Evolutionary conservation across 306 rosid species (phyloP).

Genomic region (Fragaria vesca): DNA sequence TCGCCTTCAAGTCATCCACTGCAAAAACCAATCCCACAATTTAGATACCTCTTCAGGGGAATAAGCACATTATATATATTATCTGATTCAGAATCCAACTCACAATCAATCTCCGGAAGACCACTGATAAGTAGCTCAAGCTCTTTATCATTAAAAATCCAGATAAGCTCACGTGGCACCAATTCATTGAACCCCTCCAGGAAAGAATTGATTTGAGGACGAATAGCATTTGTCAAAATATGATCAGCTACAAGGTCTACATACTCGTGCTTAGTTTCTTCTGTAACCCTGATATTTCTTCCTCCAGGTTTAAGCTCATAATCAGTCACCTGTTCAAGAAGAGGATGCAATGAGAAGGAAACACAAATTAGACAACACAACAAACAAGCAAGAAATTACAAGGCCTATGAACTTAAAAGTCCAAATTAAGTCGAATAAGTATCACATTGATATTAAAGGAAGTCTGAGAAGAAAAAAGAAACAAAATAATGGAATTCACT

Average conservation of each 20-base stretch:
- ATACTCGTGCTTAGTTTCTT: slow-evolving; percentile 97
- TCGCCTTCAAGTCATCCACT: slow-evolving; percentile 98
- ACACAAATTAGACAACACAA: not conserved
- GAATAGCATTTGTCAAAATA: slow-evolving; percentile 88
- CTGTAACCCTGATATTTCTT: slow-evolving; percentile 93
- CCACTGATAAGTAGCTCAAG: slow-evolving; percentile 99
- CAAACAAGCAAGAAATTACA: not conserved
- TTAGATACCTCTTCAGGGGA: slow-evolving; percentile 23
- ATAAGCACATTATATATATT: slow-evolving; percentile 6
- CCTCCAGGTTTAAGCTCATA: slow-evolving; percentile 99
- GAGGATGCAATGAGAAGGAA: not conserved
- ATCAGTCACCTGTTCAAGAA: slow-evolving; percentile 75
- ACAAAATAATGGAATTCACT: slow-evolving; percentile 6
- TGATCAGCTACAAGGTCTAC: slow-evolving; percentile 98
- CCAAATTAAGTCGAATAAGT: not conserved
- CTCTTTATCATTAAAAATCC: slow-evolving; percentile 92
- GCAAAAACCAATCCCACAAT: slow-evolving; percentile 40
- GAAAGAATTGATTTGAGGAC: slow-evolving; percentile 91
- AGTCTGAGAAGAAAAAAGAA: not conserved
- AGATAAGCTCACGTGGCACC: slow-evolving; percentile 80
- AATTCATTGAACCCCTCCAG: slow-evolving; percentile 80
- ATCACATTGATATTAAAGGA: not conserved
- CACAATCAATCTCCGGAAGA: slow-evolving; percentile 98
- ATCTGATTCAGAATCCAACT: slow-evolving; percentile 32
- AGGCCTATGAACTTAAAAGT: not conserved